These are phyloP conservation scores for Mycena olivaceomarginata DNA, from an alignment of 768 basidiomycete species.

Conservation along the genomic window DNA sequence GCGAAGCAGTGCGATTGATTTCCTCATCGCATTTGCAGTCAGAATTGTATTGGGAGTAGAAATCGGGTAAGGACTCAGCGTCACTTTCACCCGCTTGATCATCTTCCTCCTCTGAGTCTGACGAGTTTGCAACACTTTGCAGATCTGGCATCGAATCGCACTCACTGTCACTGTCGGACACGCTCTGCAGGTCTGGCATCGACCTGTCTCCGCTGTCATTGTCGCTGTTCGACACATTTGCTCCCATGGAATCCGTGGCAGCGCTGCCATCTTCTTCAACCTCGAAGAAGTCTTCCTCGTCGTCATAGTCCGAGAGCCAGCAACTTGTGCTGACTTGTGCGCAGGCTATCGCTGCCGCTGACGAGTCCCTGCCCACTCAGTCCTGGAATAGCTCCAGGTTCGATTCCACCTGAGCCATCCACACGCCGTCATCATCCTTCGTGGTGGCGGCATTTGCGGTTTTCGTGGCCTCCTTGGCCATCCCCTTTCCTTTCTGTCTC, in stretches of 20 bases:
- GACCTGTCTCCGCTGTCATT: neutral
- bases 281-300: conserved; percentile 22
- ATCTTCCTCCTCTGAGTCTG: neutral
- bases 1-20: conserved; percentile 2
- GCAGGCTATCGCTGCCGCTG: neutral
- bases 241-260: neutral
- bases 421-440: conserved; percentile 31
- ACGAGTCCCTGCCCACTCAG: neutral
- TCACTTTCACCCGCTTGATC: conserved; percentile 1
- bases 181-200: conserved; percentile 13
- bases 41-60: neutral
- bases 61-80: conserved; percentile 28
- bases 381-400: conserved; percentile 16
- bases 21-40: conserved; percentile 3
- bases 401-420: conserved; percentile 37
- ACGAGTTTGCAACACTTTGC: conserved; percentile 24
- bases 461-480: conserved; percentile 12
- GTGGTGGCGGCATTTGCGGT: conserved; percentile 18
- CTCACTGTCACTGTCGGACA: conserved; percentile 26
- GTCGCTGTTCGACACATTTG: neutral
- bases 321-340: neutral
- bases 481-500: conserved; percentile 22
- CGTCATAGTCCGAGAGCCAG: conserved; percentile 22
- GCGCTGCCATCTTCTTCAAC: neutral
- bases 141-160: conserved; percentile 23